Evolutionary conservation across 352 stramenopile genomes (phyloP), one percentile per base, ranked within the genome.

Genomic region (Phytophthora citrophthora): DNA sequence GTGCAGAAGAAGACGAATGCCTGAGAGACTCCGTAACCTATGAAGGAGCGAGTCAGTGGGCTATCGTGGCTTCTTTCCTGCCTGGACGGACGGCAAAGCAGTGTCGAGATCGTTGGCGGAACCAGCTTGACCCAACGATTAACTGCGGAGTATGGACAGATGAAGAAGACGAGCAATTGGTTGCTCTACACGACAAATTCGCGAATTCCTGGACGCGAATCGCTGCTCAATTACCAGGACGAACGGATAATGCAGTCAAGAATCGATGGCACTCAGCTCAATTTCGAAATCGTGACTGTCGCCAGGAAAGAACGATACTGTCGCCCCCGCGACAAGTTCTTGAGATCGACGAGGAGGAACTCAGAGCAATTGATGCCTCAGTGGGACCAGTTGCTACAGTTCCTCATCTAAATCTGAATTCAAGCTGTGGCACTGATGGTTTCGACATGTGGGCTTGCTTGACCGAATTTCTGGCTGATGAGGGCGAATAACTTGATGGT

Each of bases 31-130:
- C 88, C 0, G 82, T 94, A 4, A 29, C 32, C 1, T 39, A 54
- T 16, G 75, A 90, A 31, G 80, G 83, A 10, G 39, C 55, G 0
- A 70, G 70, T 12, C 76, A 77, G 27, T 95, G 87, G 87, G 45
- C 74, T 1, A 59, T 91, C 2, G 74, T 90, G 34, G 76, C 87
- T 8, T 85, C 77, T 1, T 70, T 83, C 38, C 48, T 95, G n/a
- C 68, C 67, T 4, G 80, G 74, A 15, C 77, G 87, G 2, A 91
- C 61, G 16, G 75, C 78, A 1, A 94, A 94, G 41, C 87, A 95
- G 50, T 94, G 83, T 20, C 77, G 87, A 4, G 86, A 93, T 24
- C 61, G 83, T 4, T 83, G 70, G 72, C 51, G 61, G 12, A 68
- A 77, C 10, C 72, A 75, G 9, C 29, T 86, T 13, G 58, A 86